Conservation (phyloP, 352 stramenopile species). For the Hyaloperonospora brassicae region DNA sequence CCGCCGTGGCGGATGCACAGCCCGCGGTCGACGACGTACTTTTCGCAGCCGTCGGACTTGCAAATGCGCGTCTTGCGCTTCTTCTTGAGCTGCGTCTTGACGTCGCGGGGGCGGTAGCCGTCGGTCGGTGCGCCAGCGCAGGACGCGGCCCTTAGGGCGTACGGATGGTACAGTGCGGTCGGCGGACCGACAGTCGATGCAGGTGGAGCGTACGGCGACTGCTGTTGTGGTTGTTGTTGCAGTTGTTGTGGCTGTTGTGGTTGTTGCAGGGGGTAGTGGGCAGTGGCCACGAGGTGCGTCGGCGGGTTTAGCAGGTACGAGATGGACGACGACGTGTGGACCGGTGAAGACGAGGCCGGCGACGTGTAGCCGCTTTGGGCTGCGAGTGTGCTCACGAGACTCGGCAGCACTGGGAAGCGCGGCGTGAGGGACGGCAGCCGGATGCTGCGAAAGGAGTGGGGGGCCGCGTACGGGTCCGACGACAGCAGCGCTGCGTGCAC, state of each 20-base stretch:
- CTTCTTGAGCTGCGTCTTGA: conserved; percentile 21
- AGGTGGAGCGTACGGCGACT: conserved; percentile 8
- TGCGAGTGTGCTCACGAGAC: conserved; percentile 25
- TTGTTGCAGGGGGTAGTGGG: conserved; percentile 5
- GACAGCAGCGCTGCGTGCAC: conserved; percentile 17
- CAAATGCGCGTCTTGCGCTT: conserved; percentile 37
- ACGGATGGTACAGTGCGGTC: conserved; percentile 22
- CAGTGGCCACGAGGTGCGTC: conserved; percentile 3
- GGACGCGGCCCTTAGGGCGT: conserved; percentile 11
- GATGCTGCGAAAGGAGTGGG: conserved; percentile 21
- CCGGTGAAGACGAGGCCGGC: conserved; percentile 13
- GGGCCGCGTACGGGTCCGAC: conserved; percentile 16
- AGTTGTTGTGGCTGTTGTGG: not conserved
- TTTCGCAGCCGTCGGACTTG: conserved; percentile 37
- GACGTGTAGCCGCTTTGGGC: conserved; percentile 11
- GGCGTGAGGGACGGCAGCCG: conserved; percentile 32
- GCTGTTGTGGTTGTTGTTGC: no score
- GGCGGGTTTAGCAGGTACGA: conserved; percentile 32
- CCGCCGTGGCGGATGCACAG: conserved; percentile 38
- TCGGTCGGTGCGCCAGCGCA: conserved; percentile 7
- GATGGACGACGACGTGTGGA: conserved; percentile 22
- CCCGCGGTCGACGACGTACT: conserved; percentile 49
- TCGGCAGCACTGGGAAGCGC: conserved; percentile 23
- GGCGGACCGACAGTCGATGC: conserved; percentile 5
- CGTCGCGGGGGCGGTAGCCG: conserved; percentile 9